phyloP scores from a whole-genome alignment of 2,329 filamentous ascomycete genomes.

The Lachnum nothofagi region DNA sequence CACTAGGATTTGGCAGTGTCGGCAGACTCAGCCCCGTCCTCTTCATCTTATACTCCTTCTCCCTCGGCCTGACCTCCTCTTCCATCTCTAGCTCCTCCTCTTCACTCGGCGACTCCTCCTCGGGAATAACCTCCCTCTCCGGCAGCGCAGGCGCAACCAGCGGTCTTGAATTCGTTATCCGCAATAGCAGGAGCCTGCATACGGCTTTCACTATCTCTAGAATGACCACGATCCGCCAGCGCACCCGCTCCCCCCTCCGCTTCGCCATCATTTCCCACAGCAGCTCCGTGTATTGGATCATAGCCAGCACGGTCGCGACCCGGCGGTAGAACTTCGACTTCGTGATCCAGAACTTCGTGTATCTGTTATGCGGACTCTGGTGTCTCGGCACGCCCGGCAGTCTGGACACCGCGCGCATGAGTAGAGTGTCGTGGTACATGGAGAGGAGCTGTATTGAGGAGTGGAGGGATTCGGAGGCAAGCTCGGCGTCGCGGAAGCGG shows the following conservation, averaged over 20 bases:
- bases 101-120: slow-evolving; percentile 42
- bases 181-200: slow-evolving; percentile 73
- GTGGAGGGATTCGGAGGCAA: slow-evolving; percentile 88
- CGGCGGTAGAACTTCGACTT: slow-evolving; percentile 68
- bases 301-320: slow-evolving; percentile 75
- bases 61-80: slow-evolving; percentile 37
- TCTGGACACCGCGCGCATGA: slow-evolving; percentile 59
- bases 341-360: slow-evolving; percentile 62
- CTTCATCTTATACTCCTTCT: slow-evolving; percentile 82
- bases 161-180: slow-evolving; percentile 76
- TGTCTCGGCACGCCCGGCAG: slow-evolving; percentile 48
- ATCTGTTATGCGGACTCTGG: slow-evolving; percentile 54
- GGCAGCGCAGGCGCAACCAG: slow-evolving; percentile 80
- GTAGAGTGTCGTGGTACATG: slow-evolving; percentile 85
- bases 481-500: slow-evolving; percentile 84
- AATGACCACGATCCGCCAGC: slow-evolving; percentile 82
- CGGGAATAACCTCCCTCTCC: slow-evolving; percentile 73
- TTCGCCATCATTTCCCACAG: slow-evolving; percentile 98
- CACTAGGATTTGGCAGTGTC: slow-evolving; percentile 70
- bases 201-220: slow-evolving; percentile 83
- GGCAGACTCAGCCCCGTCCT: slow-evolving; percentile 83
- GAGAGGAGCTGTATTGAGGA: slow-evolving; percentile 85
- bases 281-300: slow-evolving; percentile 90
- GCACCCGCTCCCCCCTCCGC: slow-evolving; percentile 71
- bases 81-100: slow-evolving; percentile 42